Evolutionary conservation across 345 rosid genomes (phyloP).

Genomic region (Pelargonium nanum): DNA sequence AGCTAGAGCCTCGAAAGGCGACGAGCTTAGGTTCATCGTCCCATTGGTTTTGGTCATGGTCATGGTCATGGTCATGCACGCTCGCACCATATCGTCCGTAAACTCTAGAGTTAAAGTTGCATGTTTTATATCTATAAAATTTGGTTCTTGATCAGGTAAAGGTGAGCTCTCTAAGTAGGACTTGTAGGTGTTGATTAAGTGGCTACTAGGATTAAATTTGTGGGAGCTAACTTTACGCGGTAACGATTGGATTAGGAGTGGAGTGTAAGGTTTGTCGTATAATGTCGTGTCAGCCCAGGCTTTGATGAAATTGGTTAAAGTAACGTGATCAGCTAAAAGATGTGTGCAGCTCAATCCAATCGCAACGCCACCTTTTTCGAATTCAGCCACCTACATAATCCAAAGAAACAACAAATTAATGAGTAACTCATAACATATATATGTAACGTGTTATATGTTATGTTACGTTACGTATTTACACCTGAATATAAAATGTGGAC

Average conservation of each 20-base stretch:
- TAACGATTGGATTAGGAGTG: constrained; percentile 39
- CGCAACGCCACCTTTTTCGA: constrained; percentile 65
- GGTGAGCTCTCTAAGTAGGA: constrained; percentile 12
- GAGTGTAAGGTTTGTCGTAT: constrained; percentile 21
- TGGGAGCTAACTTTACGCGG: constrained; percentile 26
- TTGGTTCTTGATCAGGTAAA: neutral
- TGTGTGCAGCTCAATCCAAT: constrained; percentile 67
- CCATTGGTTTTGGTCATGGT: constrained; percentile 14
- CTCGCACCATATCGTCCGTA: constrained; percentile 27
- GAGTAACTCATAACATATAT: neutral
- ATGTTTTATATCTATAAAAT: no score
- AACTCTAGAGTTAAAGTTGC: constrained; percentile 36
- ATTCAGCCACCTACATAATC: constrained; percentile 50
- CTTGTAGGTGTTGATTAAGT: constrained; percentile 34
- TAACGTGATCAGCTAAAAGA: constrained; percentile 48
- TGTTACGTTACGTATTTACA: neutral
- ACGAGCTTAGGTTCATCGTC: neutral
- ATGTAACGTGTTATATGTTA: no score
- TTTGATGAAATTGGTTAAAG: constrained; percentile 44
- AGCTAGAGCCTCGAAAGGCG: constrained; percentile 40
- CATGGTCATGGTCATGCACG: constrained; percentile 33
- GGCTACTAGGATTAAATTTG: no score
- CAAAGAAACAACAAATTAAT: neutral
- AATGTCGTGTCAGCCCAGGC: constrained; percentile 66
- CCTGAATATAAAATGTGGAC: constrained; percentile 76